Percentiles rank a stretch among this genome's conserved stretches.
Evolutionary conservation across 2,329 filamentous ascomycete species (phyloP).

Genomic region (Alternaria sp.): DNA sequence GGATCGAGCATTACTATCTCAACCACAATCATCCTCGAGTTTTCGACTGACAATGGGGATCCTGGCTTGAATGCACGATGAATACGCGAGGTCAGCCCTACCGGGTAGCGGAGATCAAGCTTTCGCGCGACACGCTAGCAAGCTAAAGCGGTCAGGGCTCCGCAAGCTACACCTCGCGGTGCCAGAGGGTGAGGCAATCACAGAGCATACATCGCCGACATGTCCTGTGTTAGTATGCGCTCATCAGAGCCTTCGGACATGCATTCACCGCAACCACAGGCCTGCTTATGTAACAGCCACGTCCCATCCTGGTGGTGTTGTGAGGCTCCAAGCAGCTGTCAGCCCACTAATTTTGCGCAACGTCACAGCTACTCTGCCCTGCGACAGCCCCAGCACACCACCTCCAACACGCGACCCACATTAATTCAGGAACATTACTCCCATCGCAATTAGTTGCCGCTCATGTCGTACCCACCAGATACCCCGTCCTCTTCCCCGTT

Average conservation of each 20-base stretch:
- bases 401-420: slow-evolving; percentile 34
- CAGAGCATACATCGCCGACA: slow-evolving; percentile 12
- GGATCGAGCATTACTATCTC: neutral
- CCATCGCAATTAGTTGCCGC: slow-evolving; percentile 9
- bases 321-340: slow-evolving; percentile 23
- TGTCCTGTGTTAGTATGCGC: neutral
- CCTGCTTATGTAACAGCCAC: slow-evolving; percentile 13
- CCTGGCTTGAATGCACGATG: neutral
- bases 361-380: slow-evolving; percentile 32
- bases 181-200: slow-evolving; percentile 17
- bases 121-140: slow-evolving; percentile 35
- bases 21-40: neutral
- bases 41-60: neutral
- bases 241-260: neutral
- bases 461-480: slow-evolving; percentile 40
- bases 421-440: slow-evolving; percentile 21
- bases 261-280: neutral
- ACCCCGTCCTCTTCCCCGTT: slow-evolving; percentile 21
- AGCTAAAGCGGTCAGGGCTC: slow-evolving; percentile 16
- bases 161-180: slow-evolving; percentile 14
- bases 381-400: slow-evolving; percentile 20
- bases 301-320: neutral
- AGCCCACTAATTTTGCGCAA: slow-evolving; percentile 35
- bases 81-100: slow-evolving; percentile 11
- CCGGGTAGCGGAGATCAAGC: slow-evolving; percentile 38